A percentile compares a stretch with the other conserved stretches of the same genome.
Conservation (phyloP, 148 eudicot genomes). For the Polygonum maritimum region DNA sequence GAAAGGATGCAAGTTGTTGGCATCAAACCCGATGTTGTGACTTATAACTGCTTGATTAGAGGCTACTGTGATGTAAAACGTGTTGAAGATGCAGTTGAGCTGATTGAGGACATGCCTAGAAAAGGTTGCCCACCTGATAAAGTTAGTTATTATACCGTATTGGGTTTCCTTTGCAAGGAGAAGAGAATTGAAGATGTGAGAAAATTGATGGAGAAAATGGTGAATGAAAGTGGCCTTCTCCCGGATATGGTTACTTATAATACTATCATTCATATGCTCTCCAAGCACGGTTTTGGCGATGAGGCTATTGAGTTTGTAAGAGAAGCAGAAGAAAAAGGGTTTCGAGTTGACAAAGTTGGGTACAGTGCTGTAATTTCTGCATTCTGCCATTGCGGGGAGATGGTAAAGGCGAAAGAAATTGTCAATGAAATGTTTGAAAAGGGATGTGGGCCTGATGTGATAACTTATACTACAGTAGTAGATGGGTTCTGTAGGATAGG, state of each 20-base stretch:
- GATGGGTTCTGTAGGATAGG: conserved; percentile 24
- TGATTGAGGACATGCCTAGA: conserved; percentile 27
- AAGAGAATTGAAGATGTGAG: conserved; percentile 29
- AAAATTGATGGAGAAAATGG: conserved; percentile 28
- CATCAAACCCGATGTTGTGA: conserved; percentile 22
- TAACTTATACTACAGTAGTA: conserved; percentile 25
- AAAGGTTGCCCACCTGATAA: conserved; percentile 35
- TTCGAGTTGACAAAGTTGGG: conserved; percentile 25
- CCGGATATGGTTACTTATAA: conserved; percentile 32
- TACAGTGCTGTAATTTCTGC: conserved; percentile 29
- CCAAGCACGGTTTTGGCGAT: conserved; percentile 32
- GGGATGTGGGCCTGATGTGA: conserved; percentile 29
- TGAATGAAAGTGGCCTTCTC: conserved; percentile 15
- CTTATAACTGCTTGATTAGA: conserved; percentile 34
- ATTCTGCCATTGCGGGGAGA: conserved; percentile 23
- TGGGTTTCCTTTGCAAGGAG: conserved; percentile 31
- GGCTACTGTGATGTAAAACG: conserved; percentile 28
- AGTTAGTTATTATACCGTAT: conserved; percentile 35
- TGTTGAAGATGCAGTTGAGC: conserved; percentile 21
- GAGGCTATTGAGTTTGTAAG: conserved; percentile 24
- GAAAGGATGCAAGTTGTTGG: conserved; percentile 31
- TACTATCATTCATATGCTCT: conserved; percentile 26
- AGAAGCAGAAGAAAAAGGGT: conserved; percentile 32
- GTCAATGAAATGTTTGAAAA: conserved; percentile 25
- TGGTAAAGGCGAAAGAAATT: conserved; percentile 25